phyloP scores from a whole-genome alignment of 1,284 basidiomycete species.

The Leccinum huronense region DNA sequence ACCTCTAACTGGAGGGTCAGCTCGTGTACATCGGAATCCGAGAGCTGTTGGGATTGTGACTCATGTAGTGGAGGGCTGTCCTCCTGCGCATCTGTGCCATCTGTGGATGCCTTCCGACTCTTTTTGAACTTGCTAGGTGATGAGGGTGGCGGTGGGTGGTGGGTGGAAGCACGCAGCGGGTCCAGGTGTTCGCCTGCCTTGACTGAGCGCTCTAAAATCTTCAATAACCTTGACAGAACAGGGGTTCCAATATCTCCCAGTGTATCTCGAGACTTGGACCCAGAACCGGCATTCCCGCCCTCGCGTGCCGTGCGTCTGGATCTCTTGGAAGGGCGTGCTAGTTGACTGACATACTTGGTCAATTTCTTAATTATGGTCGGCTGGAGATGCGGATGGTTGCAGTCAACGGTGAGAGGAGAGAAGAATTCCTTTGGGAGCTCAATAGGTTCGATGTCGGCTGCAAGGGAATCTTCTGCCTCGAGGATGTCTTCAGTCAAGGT shows the following conservation, averaged over 20 bases:
- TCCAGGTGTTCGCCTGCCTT: conserved; percentile 69
- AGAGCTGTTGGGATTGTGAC: conserved; percentile 34
- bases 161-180: conserved; percentile 53
- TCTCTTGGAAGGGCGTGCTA: conserved; percentile 63
- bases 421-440: conserved; percentile 69
- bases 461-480: conserved; percentile 81
- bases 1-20: conserved; percentile 52
- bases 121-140: conserved; percentile 36
- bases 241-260: conserved; percentile 66
- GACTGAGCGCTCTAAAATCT: conserved; percentile 75
- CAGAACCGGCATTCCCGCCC: conserved; percentile 39
- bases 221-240: conserved; percentile 63
- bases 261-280: conserved; percentile 48
- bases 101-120: conserved; percentile 28
- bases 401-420: conserved; percentile 56
- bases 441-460: conserved; percentile 56
- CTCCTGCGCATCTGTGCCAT: conserved; percentile 30
- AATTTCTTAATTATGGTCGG: conserved; percentile 64
- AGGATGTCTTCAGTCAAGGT: conserved; percentile 81
- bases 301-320: conserved; percentile 43
- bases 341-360: conserved; percentile 62
- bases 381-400: conserved; percentile 59
- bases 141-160: conserved; percentile 19
- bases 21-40: conserved; percentile 52
- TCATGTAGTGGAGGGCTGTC: conserved; percentile 19